A percentile compares a stretch with the other conserved stretches of the same genome.
Evolutionary conservation across 2,329 filamentous ascomycete genomes (phyloP).

Genomic region (Colletotrichum lentis): DNA sequence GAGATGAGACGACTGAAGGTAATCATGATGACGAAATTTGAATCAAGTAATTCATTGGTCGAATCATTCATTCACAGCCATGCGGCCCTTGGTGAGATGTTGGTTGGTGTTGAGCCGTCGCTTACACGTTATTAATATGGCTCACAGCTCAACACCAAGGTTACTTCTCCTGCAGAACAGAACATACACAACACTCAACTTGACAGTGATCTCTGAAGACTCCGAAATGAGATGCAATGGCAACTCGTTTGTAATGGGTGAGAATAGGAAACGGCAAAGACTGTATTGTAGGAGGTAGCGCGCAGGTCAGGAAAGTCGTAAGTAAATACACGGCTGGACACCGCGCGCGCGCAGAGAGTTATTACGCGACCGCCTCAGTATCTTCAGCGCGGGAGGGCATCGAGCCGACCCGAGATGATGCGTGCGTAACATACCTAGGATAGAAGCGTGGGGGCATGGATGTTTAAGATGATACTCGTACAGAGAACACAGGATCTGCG

Average conservation of each 20-base stretch:
- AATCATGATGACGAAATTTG: background rate
- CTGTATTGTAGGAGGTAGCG: background rate
- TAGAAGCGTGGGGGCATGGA: background rate
- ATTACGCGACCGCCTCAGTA: background rate
- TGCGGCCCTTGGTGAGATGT: background rate
- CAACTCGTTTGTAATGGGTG: background rate
- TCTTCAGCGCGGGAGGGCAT: slow-evolving; percentile 6
- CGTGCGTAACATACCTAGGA: background rate
- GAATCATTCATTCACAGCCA: background rate
- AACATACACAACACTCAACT: background rate
- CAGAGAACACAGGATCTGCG: too few species aligned
- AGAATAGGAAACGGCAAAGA: too few species aligned
- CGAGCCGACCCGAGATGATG: background rate
- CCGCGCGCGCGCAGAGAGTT: background rate
- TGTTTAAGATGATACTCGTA: too few species aligned
- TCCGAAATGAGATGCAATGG: too few species aligned
- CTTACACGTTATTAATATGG: too few species aligned
- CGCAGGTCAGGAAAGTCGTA: background rate
- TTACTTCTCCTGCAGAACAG: background rate
- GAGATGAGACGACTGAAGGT: background rate
- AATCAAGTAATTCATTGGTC: background rate
- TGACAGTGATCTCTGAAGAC: background rate
- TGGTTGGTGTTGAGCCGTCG: background rate
- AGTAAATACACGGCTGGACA: background rate
- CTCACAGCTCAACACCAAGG: background rate